Conservation (phyloP, 1,139 yeast genomes). For the Sugiyamaella grinbergsii region DNA sequence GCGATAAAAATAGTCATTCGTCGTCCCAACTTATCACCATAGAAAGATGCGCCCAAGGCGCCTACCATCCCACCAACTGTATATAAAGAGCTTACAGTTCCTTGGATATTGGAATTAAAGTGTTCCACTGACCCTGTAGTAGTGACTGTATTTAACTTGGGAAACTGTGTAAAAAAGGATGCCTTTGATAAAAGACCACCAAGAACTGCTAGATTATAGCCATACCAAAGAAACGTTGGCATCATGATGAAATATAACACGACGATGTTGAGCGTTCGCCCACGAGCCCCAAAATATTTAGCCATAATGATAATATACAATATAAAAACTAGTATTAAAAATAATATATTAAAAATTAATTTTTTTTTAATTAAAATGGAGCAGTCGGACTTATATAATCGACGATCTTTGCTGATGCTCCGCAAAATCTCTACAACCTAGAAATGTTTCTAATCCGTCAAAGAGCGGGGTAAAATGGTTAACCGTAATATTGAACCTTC, state of each 20-base stretch:
- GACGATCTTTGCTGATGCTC: slow-evolving; percentile 8
- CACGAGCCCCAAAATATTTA: slow-evolving; percentile 22
- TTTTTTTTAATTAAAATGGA: neutral
- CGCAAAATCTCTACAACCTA: slow-evolving; percentile 13
- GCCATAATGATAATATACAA: slow-evolving; percentile 8
- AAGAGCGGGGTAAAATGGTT: slow-evolving; percentile 7
- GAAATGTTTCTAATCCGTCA: neutral
- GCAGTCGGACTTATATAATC: neutral
- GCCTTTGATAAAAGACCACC: slow-evolving; percentile 49
- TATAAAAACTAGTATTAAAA: neutral
- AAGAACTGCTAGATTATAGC: slow-evolving; percentile 56
- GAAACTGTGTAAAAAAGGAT: slow-evolving; percentile 47
- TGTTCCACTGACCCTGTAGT: slow-evolving; percentile 24
- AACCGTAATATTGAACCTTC: neutral
- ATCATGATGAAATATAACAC: slow-evolving; percentile 23
- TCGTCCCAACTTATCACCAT: slow-evolving; percentile 69
- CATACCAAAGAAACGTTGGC: slow-evolving; percentile 38
- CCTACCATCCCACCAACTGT: slow-evolving; percentile 76
- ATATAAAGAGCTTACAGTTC: slow-evolving; percentile 51
- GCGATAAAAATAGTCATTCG: slow-evolving; percentile 63
- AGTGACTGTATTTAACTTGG: slow-evolving; percentile 44
- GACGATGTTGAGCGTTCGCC: slow-evolving; percentile 22
- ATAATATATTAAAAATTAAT: neutral
- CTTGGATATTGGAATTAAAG: slow-evolving; percentile 33
- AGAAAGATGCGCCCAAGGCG: slow-evolving; percentile 59